Evolutionary conservation across 2,329 filamentous ascomycete genomes (phyloP).

Genomic region (Leptographium radiaticola): DNA sequence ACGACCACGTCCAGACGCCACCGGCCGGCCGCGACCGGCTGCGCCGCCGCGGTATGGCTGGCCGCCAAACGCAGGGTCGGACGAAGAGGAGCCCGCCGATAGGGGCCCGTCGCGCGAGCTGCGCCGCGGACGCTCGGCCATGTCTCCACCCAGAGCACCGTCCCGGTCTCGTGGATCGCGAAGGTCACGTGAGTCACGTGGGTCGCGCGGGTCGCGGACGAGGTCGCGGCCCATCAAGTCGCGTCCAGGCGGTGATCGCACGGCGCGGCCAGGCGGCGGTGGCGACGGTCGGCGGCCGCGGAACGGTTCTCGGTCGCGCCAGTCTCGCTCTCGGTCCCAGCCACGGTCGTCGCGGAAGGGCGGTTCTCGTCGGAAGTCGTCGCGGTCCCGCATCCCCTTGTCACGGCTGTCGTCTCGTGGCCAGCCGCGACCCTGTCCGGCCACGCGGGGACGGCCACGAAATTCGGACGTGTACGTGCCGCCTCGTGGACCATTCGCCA

Average conservation of each 20-base stretch:
- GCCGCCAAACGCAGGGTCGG: conserved; percentile 48
- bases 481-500: conserved; percentile 54
- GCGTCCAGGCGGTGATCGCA: conserved; percentile 38
- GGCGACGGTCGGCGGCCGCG: conserved; percentile 49
- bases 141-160: conserved; percentile 49
- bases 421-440: conserved; percentile 42
- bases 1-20: conserved; percentile 5
- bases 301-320: conserved; percentile 39
- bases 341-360: conserved; percentile 30
- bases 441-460: conserved; percentile 44
- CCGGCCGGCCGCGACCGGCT: conserved; percentile 36
- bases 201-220: conserved; percentile 50
- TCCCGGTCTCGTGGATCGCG: conserved; percentile 51
- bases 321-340: conserved; percentile 41
- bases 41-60: conserved; percentile 43
- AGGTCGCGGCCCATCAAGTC: conserved; percentile 1
- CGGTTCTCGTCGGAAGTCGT: conserved; percentile 14
- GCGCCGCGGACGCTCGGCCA: conserved; percentile 47
- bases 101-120: conserved; percentile 61
- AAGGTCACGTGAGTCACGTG: conserved; percentile 15
- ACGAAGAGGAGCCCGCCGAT: conserved; percentile 57
- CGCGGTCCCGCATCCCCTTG: conserved; percentile 39
- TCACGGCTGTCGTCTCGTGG: conserved; percentile 53
- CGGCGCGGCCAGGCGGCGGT: conserved; percentile 35
- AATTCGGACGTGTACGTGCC: conserved; percentile 54